A percentile compares a stretch with the other conserved stretches of the same genome.
Conservation (phyloP, 441 rosid species). For the Croton laevigatus region DNA sequence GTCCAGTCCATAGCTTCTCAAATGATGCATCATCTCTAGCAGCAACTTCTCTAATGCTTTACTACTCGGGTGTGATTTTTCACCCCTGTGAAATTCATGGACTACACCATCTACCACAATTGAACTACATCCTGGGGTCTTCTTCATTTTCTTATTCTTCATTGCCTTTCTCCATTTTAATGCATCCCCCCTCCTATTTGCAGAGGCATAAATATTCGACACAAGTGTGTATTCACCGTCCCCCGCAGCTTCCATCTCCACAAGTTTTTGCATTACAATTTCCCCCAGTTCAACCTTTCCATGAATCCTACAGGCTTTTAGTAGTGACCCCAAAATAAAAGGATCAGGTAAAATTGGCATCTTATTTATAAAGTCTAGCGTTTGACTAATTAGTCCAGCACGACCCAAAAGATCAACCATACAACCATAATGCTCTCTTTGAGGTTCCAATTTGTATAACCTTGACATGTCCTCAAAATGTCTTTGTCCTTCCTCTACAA, state of each 20-base stretch:
- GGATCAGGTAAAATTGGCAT: slow-evolving; percentile 20
- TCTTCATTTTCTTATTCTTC: slow-evolving; percentile 9
- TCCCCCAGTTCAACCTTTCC: slow-evolving; percentile 17
- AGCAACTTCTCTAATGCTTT: background rate
- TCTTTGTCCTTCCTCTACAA: slow-evolving; percentile 12
- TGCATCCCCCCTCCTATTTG: slow-evolving; percentile 18
- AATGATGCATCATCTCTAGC: slow-evolving; percentile 5
- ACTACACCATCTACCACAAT: slow-evolving; percentile 9
- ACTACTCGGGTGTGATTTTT: slow-evolving; percentile 14
- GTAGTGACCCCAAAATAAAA: slow-evolving; percentile 16
- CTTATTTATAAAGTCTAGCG: slow-evolving; percentile 10
- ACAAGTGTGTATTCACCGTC: slow-evolving; percentile 16
- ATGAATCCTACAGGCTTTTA: slow-evolving; percentile 15
- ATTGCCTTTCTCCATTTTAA: slow-evolving; percentile 16
- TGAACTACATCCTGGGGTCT: slow-evolving; percentile 19
- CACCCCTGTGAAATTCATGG: slow-evolving; percentile 16
- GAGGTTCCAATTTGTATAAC: slow-evolving; percentile 11
- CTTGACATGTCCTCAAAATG: slow-evolving; percentile 14
- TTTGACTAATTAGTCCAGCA: slow-evolving; percentile 13
- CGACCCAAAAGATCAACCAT: slow-evolving; percentile 18
- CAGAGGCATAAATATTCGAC: slow-evolving; percentile 17
- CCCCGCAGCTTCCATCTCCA: slow-evolving; percentile 4
- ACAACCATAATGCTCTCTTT: slow-evolving; percentile 19
- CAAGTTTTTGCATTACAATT: slow-evolving; percentile 6
- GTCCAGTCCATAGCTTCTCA: slow-evolving; percentile 12